Conservation (phyloP, 1,139 yeast species). For the Pichia terricola region DNA sequence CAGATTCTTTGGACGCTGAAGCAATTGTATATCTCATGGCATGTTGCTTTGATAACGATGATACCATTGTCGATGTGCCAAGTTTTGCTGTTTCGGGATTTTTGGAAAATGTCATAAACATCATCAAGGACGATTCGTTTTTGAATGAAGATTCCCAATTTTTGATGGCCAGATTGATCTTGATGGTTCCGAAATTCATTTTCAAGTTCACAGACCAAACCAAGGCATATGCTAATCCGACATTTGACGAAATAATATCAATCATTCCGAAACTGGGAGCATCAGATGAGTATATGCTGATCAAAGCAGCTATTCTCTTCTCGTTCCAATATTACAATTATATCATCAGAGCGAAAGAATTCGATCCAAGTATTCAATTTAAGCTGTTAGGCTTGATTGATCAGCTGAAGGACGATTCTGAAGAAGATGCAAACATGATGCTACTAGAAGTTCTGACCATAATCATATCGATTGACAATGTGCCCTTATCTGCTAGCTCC, state of each 20-base stretch:
- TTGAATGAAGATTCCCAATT: conserved; percentile 21
- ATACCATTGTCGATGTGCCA: conserved; percentile 22
- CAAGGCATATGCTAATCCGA: conserved; percentile 30
- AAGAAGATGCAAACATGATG: conserved; percentile 73
- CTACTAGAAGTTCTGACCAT: conserved; percentile 61
- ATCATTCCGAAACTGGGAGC: conserved; percentile 18
- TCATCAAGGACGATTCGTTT: conserved; percentile 4
- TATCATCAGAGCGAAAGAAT: conserved; percentile 27
- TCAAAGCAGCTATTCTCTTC: conserved; percentile 41
- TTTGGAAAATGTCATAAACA: conserved; percentile 5
- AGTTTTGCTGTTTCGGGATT: conserved; percentile 15
- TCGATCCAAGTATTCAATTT: conserved; percentile 26
- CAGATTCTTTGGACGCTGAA: conserved; percentile 24
- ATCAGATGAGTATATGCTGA: conserved; percentile 19
- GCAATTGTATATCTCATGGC: conserved; percentile 34
- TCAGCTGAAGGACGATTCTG: conserved; percentile 51
- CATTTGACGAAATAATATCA: conserved; percentile 29
- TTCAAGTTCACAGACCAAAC: conserved; percentile 39
- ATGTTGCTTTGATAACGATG: conserved; percentile 38
- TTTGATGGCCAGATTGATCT: conserved; percentile 36
- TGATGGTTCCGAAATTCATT: conserved; percentile 47
- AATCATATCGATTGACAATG: conserved; percentile 39
- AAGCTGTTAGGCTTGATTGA: conserved; percentile 31
- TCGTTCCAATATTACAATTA: conserved; percentile 46
- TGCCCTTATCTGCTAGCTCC: conserved; percentile 29